Conservation (phyloP, 768 basidiomycete species). For the Hericium alpestre region DNA sequence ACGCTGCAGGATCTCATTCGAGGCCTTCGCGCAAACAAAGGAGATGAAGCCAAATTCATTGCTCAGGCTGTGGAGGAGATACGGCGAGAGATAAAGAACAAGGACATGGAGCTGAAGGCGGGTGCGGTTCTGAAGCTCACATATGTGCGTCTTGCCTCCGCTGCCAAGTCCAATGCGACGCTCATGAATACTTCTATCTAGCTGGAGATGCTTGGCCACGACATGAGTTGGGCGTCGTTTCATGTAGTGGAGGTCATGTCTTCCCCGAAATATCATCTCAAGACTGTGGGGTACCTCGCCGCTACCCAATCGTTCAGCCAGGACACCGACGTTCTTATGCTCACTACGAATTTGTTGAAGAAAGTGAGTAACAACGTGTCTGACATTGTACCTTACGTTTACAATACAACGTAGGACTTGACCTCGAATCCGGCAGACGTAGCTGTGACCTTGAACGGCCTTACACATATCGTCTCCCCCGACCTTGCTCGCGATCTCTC, state of each 20-base stretch:
- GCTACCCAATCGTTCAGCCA: slow-evolving; percentile 84
- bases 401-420: slow-evolving; percentile 52
- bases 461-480: slow-evolving; percentile 73
- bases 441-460: slow-evolving; percentile 68
- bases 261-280: slow-evolving; percentile 80
- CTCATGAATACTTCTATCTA: slow-evolving; percentile 22
- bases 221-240: slow-evolving; percentile 93
- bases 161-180: neutral
- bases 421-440: slow-evolving; percentile 66
- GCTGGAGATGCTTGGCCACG: slow-evolving; percentile 96
- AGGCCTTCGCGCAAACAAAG: slow-evolving; percentile 91
- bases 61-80: slow-evolving; percentile 92
- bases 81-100: slow-evolving; percentile 77
- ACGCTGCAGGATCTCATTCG: slow-evolving; percentile 92
- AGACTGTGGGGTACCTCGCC: slow-evolving; percentile 91
- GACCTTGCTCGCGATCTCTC: slow-evolving; percentile 88
- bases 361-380: slow-evolving; percentile 45
- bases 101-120: slow-evolving; percentile 96
- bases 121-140: slow-evolving; percentile 91
- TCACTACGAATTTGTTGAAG: slow-evolving; percentile 91
- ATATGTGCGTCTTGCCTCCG: slow-evolving; percentile 56
- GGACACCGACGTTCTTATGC: slow-evolving; percentile 94
- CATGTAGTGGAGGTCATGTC: slow-evolving; percentile 98
- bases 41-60: slow-evolving; percentile 86
- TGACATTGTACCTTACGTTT: neutral